Percentiles rank a stretch among this genome's conserved stretches.
Conservation (phyloP, 1,139 yeast genomes). For the Saccharomyces hybrid region DNA sequence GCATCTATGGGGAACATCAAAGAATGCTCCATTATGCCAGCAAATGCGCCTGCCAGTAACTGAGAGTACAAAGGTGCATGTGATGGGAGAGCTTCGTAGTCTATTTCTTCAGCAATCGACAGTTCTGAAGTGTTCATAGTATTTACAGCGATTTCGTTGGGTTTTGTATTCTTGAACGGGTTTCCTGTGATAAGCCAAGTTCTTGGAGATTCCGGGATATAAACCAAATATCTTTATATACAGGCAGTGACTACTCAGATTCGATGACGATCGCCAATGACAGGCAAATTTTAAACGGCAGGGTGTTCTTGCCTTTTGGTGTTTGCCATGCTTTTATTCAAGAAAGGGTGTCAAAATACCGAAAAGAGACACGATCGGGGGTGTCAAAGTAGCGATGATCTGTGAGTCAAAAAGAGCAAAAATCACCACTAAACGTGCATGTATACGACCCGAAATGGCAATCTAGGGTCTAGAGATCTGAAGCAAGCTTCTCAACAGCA, state of each 20-base stretch:
- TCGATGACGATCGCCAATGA: background rate
- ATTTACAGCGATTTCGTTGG: background rate
- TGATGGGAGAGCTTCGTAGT: slow-evolving; percentile 88
- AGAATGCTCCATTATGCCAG: slow-evolving; percentile 97
- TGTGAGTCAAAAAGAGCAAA: background rate
- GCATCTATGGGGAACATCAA: slow-evolving; percentile 96
- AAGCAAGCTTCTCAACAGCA: background rate
- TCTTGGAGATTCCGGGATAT: background rate
- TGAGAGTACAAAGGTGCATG: slow-evolving; percentile 79
- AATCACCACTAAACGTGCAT: background rate
- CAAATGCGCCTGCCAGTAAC: slow-evolving; percentile 89
- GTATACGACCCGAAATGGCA: background rate
- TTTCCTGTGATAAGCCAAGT: background rate
- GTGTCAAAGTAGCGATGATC: background rate
- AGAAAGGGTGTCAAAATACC: slow-evolving; percentile 1
- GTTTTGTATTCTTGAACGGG: background rate
- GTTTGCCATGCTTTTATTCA: background rate
- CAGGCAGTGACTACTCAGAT: background rate
- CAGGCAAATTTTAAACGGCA: background rate
- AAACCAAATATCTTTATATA: background rate
- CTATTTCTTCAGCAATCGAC: slow-evolving; percentile 39
- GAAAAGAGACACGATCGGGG: slow-evolving; percentile 1
- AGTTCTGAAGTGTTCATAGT: slow-evolving; percentile 13
- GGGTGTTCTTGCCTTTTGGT: background rate
- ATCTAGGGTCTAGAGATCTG: background rate